Evolutionary conservation across 371 early-diverging fungal species (phyloP), one percentile per base, ranked within the genome.

Genomic region (Smittium culicis): DNA sequence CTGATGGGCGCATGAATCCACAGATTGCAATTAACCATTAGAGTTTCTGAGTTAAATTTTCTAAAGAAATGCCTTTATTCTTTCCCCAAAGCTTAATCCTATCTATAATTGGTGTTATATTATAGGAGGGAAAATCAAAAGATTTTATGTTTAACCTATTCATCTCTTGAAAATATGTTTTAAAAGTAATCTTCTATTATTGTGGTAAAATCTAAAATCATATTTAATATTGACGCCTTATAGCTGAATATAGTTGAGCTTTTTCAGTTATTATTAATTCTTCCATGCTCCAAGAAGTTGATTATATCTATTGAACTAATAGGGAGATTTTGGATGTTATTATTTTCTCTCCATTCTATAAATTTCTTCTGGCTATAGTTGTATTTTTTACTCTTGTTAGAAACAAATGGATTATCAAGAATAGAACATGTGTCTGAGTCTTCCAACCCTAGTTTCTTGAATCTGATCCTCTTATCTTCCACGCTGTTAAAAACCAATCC

Each of bases 21-120:
- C 62, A 62, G 3, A 62, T 62, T 16, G 2, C 62, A 3, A 62
- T 45, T 14, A 35, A 62, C 8, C 34, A 62, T 27, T 30, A 62
- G 3, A 30, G 32, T 8, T 62, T 62, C 17, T 32, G 25, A 32
- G 32, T 62, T 14, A 62, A 8, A 24, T 27, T 30, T 32, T 30
- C 5, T 62, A 27, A 5, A 30, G n/a, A 35, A 62, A 25, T 25
- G 5, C 5, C 24, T 2, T 8, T 14, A 17, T 27, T 25, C 5
- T 34, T 3, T 27, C 8, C 30, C 24, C 27, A 24, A 8, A 17
- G 5, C 32, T 25, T 32, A 5, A 16, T 32, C 2, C 25, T 24
- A 2, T 62, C 16, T 25, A 24, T 35, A 2, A 62, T 32, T 20
- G 3, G 30, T 8, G 16, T 30, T 16, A 27, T n/a, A 11, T 45